These are phyloP conservation scores for Nemania diffusa DNA, from an alignment of 2,329 filamentous ascomycete genomes.

Conservation along the genomic window DNA sequence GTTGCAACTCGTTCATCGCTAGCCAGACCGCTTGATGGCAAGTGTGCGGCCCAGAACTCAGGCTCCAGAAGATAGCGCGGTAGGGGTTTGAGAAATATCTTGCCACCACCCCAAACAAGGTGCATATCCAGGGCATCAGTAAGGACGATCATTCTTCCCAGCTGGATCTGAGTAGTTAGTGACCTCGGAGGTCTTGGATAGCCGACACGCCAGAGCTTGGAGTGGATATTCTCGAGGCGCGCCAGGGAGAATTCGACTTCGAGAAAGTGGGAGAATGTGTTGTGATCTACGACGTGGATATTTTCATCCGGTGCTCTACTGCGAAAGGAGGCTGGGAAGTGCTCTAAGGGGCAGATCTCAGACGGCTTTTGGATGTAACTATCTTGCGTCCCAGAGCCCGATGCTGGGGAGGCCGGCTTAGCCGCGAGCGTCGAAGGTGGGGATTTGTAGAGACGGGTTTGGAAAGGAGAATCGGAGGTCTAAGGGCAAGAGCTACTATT, in stretches of 20 bases:
- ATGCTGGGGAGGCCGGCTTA: too few relatives aligned
- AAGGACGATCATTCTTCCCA: not conserved
- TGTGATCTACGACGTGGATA: not conserved
- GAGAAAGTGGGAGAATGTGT: not conserved
- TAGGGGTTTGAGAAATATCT: constrained; percentile 13
- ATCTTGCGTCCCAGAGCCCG: too few relatives aligned
- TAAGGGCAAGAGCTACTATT: too few relatives aligned
- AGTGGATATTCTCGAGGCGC: not conserved
- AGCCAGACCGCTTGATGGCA: not conserved
- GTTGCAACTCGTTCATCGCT: not conserved
- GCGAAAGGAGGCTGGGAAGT: constrained; percentile 11
- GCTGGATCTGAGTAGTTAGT: not conserved
- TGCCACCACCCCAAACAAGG: constrained; percentile 8
- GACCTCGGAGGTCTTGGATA: constrained; percentile 1
- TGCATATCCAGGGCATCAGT: constrained; percentile 14
- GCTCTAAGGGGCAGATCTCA: not conserved
- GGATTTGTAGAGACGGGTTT: not conserved
- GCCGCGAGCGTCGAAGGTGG: not conserved
- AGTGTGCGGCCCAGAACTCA: not conserved
- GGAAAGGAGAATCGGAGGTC: not conserved
- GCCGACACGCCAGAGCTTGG: constrained; percentile 7
- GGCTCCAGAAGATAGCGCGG: constrained; percentile 16
- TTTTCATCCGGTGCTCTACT: not conserved
- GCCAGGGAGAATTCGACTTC: constrained; percentile 1
- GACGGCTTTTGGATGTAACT: not conserved